Conservation (phyloP, 495 filamentous ascomycete genomes). For the Hyphodiscus hymeniophilus region DNA sequence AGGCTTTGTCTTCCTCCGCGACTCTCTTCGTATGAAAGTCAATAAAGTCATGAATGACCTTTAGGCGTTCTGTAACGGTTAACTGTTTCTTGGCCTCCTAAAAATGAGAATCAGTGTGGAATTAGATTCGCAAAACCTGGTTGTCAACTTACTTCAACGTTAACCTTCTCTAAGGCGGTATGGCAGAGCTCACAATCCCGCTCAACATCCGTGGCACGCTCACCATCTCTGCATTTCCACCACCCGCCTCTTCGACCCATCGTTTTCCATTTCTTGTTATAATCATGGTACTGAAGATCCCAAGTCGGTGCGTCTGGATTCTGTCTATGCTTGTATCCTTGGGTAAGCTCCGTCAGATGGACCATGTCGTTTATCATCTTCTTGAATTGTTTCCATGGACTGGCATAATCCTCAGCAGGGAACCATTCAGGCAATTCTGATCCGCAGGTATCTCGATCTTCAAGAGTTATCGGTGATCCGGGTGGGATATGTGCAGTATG, state of each 20-base stretch:
- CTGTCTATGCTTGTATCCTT: constrained; percentile 1
- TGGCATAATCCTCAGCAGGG: background rate
- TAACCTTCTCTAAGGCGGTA: no score
- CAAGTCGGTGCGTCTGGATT: background rate
- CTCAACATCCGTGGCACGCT: constrained; percentile 26
- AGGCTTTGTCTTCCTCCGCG: no score
- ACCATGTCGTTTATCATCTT: background rate
- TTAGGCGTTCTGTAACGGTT: no score
- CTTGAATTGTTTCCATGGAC: constrained; percentile 5
- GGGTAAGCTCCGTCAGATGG: background rate
- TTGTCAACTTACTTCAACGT: no score
- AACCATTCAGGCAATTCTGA: constrained; percentile 9
- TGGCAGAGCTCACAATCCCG: constrained; percentile 24
- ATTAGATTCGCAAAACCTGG: no score
- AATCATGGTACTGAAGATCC: constrained; percentile 29
- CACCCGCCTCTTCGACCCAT: constrained; percentile 24
- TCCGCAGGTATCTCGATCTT: constrained; percentile 19
- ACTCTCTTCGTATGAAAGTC: no score
- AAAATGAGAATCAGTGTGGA: no score
- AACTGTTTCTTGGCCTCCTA: no score
- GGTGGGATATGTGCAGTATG: constrained; percentile 10
- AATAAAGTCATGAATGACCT: no score
- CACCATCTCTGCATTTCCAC: constrained; percentile 33
- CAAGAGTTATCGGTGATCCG: constrained; percentile 16
- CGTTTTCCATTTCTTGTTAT: constrained; percentile 24